Evolutionary conservation across 768 basidiomycete genomes (phyloP).

Genomic region (Boletus rubroflammeus): DNA sequence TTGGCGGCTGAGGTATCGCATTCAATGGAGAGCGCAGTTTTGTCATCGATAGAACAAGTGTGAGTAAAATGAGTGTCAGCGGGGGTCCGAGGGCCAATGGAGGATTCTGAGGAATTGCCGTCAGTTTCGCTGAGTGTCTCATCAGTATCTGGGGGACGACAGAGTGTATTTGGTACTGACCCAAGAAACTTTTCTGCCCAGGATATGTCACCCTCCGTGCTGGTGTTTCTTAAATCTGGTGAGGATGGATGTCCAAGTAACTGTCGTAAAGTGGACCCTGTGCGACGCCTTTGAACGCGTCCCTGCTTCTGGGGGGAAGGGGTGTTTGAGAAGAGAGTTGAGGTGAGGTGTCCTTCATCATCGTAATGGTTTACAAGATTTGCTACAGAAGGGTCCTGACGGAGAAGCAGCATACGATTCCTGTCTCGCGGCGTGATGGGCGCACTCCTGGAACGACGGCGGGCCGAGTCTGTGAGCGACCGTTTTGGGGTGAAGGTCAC

Average conservation of each 20-base stretch:
- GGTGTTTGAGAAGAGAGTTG: slow-evolving; percentile 63
- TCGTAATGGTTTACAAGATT: slow-evolving; percentile 74
- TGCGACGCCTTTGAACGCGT: slow-evolving; percentile 53
- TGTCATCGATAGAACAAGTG: slow-evolving; percentile 34
- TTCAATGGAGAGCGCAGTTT: slow-evolving; percentile 43
- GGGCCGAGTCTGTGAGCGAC: slow-evolving; percentile 27
- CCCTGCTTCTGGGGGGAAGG: slow-evolving; percentile 36
- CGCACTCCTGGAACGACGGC: slow-evolving; percentile 30
- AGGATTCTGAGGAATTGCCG: slow-evolving; percentile 40
- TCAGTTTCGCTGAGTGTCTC: slow-evolving; percentile 41
- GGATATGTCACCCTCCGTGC: slow-evolving; percentile 70
- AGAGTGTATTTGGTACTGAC: slow-evolving; percentile 36
- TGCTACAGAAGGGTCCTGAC: slow-evolving; percentile 75
- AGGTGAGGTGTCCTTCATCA: slow-evolving; percentile 60
- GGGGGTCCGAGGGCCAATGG: slow-evolving; percentile 55
- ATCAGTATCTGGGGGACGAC: slow-evolving; percentile 9
- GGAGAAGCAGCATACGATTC: slow-evolving; percentile 56
- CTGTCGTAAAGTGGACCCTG: slow-evolving; percentile 71
- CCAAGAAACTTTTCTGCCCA: slow-evolving; percentile 77
- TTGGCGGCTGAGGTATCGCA: slow-evolving; percentile 40
- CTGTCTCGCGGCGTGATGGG: slow-evolving; percentile 43
- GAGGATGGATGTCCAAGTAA: slow-evolving; percentile 55
- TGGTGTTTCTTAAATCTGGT: slow-evolving; percentile 30
- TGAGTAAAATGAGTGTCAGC: slow-evolving; percentile 37
- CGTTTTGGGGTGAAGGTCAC: slow-evolving; percentile 22